Conservation (phyloP, 352 stramenopile genomes). For the Phytopythium oedochilum region DNA sequence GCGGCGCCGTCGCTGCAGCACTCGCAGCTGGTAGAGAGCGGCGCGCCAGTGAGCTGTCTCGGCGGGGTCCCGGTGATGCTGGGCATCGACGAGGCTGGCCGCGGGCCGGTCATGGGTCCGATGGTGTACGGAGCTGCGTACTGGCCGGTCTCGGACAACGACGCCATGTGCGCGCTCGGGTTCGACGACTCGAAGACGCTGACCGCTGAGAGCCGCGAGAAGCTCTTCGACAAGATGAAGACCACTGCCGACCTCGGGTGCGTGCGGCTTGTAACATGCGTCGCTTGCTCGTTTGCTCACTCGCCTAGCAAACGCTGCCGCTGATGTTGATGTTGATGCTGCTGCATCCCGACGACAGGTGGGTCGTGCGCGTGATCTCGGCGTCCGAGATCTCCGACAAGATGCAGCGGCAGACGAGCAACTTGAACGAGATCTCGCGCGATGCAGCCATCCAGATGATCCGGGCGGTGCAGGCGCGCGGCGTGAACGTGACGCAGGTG, state of each 20-base stretch:
- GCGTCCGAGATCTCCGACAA: slow-evolving; percentile 93
- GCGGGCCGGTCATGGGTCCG: slow-evolving; percentile 91
- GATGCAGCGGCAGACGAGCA: slow-evolving; percentile 90
- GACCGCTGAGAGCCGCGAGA: slow-evolving; percentile 77
- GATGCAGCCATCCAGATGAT: slow-evolving; percentile 93
- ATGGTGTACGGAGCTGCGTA: slow-evolving; percentile 95
- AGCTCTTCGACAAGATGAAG: slow-evolving; percentile 88
- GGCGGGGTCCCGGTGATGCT: slow-evolving; percentile 80
- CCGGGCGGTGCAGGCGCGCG: slow-evolving; percentile 80
- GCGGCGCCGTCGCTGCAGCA: slow-evolving; percentile 27
- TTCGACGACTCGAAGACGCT: slow-evolving; percentile 96
- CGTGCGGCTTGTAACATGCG: slow-evolving; percentile 5
- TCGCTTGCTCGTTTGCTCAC: not conserved
- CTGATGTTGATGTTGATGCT: too few relatives aligned
- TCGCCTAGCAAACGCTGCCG: too few relatives aligned
- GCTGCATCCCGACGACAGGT: slow-evolving; percentile 38
- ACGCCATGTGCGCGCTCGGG: slow-evolving; percentile 75
- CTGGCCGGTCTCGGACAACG: slow-evolving; percentile 74
- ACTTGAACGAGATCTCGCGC: slow-evolving; percentile 94
- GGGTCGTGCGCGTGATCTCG: slow-evolving; percentile 88
- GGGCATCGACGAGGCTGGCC: slow-evolving; percentile 94
- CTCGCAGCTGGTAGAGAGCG: slow-evolving; percentile 51
- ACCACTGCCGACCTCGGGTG: slow-evolving; percentile 60
- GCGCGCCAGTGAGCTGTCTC: slow-evolving; percentile 55
- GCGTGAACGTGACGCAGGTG: slow-evolving; percentile 84